Evolutionary conservation across 495 filamentous ascomycete genomes (phyloP).

Genomic region (Xylaria sp.): DNA sequence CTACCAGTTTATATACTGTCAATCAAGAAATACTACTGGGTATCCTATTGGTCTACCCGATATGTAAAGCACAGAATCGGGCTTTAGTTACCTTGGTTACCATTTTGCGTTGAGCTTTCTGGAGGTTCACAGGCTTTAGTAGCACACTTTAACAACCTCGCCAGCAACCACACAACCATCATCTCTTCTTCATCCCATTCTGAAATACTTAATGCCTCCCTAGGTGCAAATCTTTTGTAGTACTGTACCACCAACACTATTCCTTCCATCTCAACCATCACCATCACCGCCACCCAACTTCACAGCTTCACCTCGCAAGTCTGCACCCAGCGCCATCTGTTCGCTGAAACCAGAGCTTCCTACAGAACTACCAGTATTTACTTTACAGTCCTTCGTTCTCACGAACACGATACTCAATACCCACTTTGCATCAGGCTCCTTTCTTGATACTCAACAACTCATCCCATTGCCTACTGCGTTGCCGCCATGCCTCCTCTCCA

Average conservation of each 20-base stretch:
- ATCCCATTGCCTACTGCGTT: background rate
- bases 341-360: background rate
- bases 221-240: background rate
- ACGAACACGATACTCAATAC: background rate
- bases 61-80: too few species aligned
- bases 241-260: background rate
- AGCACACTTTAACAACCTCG: too few species aligned
- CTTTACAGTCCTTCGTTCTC: too few species aligned
- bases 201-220: background rate
- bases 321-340: background rate
- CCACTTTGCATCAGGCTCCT: background rate
- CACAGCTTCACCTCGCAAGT: background rate
- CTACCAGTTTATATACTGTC: background rate
- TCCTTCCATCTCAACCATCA: background rate
- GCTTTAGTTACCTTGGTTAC: too few species aligned
- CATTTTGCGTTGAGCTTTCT: too few species aligned
- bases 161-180: too few species aligned
- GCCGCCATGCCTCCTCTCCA: background rate
- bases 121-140: too few species aligned
- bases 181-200: background rate
- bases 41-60: background rate
- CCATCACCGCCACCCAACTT: background rate
- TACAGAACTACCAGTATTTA: background rate
- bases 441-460: background rate
- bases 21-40: background rate